These are phyloP conservation scores for Penicillium turbatum DNA, from an alignment of 495 filamentous ascomycete species.

Conservation along the genomic window DNA sequence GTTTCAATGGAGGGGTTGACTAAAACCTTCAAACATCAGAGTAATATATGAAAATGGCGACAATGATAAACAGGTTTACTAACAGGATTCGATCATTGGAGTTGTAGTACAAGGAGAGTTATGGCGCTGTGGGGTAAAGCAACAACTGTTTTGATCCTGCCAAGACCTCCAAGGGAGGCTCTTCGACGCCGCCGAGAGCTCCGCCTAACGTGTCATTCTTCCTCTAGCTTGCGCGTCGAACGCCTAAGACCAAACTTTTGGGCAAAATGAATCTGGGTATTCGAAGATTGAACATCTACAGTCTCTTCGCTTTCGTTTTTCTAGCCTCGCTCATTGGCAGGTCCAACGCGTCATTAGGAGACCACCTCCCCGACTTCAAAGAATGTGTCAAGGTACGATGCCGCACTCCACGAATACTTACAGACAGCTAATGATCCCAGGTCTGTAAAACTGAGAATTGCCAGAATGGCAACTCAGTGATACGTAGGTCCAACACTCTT, in stretches of 20 bases:
- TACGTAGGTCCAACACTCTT: constrained; percentile 37
- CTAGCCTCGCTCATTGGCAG: constrained; percentile 44
- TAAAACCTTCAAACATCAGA: too few species aligned
- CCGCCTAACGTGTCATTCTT: constrained; percentile 14
- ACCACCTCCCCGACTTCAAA: constrained; percentile 82
- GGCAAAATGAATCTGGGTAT: constrained; percentile 33
- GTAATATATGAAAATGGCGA: not conserved
- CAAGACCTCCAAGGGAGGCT: constrained; percentile 22
- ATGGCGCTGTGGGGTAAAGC: constrained; percentile 5
- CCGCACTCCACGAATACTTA: not conserved
- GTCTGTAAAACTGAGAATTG: constrained; percentile 82
- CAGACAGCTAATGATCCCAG: constrained; percentile 43
- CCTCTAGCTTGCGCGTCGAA: constrained; percentile 23
- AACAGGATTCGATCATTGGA: not conserved
- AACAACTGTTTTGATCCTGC: constrained; percentile 12
- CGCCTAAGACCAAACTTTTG: constrained; percentile 5
- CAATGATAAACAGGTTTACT: not conserved
- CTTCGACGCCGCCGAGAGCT: constrained; percentile 19
- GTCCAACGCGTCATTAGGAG: constrained; percentile 71
- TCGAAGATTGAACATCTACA: constrained; percentile 18
- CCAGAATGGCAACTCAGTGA: constrained; percentile 41
- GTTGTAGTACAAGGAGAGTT: not conserved
- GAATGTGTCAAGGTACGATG: constrained; percentile 74
- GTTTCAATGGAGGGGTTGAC: too few species aligned
- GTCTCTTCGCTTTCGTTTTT: constrained; percentile 32